Evolutionary conservation across 257 asterid species (phyloP).

Genomic region (Fraxinus pennsylvanica): DNA sequence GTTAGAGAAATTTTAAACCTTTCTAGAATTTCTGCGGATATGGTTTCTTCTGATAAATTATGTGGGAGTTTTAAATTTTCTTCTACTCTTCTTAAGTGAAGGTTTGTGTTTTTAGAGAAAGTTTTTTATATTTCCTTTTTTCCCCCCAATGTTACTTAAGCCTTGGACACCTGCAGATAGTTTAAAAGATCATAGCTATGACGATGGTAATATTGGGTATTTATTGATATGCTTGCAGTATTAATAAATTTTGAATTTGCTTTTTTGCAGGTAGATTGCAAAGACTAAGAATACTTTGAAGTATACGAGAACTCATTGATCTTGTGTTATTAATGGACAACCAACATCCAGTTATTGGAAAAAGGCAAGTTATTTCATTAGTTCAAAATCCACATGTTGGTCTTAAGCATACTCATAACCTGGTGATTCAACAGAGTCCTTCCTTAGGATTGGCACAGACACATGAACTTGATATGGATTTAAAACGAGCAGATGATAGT

Average conservation of each 20-base stretch:
- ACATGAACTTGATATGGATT: slow-evolving; percentile 34
- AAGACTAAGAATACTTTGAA: slow-evolving; percentile 19
- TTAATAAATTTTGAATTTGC: slow-evolving; percentile 13
- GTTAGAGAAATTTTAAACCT: neutral
- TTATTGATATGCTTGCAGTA: neutral
- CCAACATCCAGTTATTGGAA: slow-evolving; percentile 31
- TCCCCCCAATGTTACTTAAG: neutral
- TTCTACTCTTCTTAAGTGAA: no score
- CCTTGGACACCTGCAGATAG: neutral
- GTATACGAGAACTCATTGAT: slow-evolving; percentile 7
- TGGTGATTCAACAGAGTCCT: slow-evolving; percentile 31
- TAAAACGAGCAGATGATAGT: slow-evolving; percentile 22
- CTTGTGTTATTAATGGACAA: slow-evolving; percentile 29
- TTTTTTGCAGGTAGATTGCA: slow-evolving; percentile 17
- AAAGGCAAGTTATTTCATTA: slow-evolving; percentile 29
- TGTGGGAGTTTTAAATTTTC: neutral
- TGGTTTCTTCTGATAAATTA: slow-evolving; percentile 1
- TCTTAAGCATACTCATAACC: slow-evolving; percentile 21
- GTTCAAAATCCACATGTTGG: slow-evolving; percentile 44
- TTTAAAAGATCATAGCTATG: neutral
- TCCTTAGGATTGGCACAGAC: slow-evolving; percentile 32
- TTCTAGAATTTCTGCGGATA: slow-evolving; percentile 2
- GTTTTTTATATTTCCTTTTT: neutral
- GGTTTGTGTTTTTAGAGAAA: no score
- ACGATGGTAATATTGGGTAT: neutral